A percentile compares a stretch with the other conserved stretches of the same genome.
These are phyloP conservation scores for Pythium myriotylum DNA, from an alignment of 352 stramenopile genomes.

Conservation along the genomic window DNA sequence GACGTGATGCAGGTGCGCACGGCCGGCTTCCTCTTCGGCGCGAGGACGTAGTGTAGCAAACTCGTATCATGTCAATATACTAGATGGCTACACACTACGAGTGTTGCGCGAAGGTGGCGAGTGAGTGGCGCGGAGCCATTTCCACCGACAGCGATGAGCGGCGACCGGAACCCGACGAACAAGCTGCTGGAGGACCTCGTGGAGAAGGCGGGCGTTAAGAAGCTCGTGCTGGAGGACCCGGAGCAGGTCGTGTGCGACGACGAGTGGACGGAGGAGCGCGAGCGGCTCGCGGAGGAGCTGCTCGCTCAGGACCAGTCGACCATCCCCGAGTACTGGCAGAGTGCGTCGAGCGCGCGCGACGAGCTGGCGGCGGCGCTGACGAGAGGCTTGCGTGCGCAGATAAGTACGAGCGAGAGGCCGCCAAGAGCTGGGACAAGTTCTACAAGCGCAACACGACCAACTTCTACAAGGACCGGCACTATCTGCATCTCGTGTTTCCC, in stretches of 20 bases:
- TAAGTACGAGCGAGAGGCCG: constrained; percentile 84
- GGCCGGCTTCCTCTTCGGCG: constrained; percentile 25
- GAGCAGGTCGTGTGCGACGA: constrained; percentile 75
- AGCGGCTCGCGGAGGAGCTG: constrained; percentile 66
- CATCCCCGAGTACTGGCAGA: constrained; percentile 82
- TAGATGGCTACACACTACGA: constrained; percentile 16
- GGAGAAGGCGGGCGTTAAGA: constrained; percentile 67
- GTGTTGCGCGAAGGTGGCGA: constrained; percentile 34
- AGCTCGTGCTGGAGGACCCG: constrained; percentile 66
- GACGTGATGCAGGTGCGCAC: constrained; percentile 27
- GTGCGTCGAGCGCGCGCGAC: constrained; percentile 26
- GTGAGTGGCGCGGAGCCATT: background rate
- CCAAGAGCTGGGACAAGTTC: constrained; percentile 94
- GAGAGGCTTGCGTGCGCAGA: constrained; percentile 29
- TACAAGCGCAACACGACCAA: constrained; percentile 93
- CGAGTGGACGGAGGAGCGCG: constrained; percentile 81
- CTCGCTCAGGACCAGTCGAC: constrained; percentile 75
- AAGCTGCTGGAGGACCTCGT: constrained; percentile 78
- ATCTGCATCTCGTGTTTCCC: constrained; percentile 92
- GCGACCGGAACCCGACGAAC: constrained; percentile 59
- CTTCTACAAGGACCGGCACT: constrained; percentile 97
- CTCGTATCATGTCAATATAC: background rate
- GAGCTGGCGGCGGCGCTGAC: constrained; percentile 7
- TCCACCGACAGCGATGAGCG: constrained; percentile 30
- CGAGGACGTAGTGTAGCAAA: background rate